Percentiles rank a stretch among this genome's conserved stretches.
These are phyloP conservation scores for Protomyces lactucae-debilis DNA, from an alignment of 1,139 yeast species.

Conservation along the genomic window DNA sequence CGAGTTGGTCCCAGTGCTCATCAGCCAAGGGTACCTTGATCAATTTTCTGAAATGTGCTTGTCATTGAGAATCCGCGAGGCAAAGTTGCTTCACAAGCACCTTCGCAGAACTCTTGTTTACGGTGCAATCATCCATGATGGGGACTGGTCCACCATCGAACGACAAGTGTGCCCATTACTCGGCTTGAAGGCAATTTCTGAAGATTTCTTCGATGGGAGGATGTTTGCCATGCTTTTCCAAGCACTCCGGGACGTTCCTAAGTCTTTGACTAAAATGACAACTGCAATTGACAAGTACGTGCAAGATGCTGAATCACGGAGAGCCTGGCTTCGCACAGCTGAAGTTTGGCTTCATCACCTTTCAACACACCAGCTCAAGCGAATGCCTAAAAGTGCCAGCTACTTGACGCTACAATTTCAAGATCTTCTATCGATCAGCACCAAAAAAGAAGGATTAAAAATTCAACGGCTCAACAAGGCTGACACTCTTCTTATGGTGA, in stretches of 20 bases:
- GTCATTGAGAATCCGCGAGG: not conserved
- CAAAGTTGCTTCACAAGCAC: not conserved
- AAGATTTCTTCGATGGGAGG: not conserved
- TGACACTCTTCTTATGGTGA: not conserved
- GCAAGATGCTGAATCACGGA: not conserved
- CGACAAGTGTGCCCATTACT: not conserved
- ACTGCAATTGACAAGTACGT: not conserved
- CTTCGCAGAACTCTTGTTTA: not conserved
- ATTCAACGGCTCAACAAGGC: not conserved
- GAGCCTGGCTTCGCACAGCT: not conserved
- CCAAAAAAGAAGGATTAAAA: not conserved
- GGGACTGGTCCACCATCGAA: not conserved
- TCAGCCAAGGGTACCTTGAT: not conserved
- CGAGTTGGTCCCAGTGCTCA: slow-evolving; percentile 5
- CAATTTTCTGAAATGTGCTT: not conserved
- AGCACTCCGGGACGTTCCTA: not conserved
- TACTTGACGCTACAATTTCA: not conserved
- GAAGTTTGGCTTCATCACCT: not conserved
- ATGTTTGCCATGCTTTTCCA: not conserved
- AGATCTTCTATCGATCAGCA: not conserved
- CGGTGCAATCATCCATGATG: not conserved
- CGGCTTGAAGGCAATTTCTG: not conserved
- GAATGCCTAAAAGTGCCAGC: not conserved
- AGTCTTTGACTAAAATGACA: not conserved
- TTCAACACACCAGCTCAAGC: not conserved